Conservation (phyloP, 768 basidiomycete species). For the Hericium rajendrae region DNA sequence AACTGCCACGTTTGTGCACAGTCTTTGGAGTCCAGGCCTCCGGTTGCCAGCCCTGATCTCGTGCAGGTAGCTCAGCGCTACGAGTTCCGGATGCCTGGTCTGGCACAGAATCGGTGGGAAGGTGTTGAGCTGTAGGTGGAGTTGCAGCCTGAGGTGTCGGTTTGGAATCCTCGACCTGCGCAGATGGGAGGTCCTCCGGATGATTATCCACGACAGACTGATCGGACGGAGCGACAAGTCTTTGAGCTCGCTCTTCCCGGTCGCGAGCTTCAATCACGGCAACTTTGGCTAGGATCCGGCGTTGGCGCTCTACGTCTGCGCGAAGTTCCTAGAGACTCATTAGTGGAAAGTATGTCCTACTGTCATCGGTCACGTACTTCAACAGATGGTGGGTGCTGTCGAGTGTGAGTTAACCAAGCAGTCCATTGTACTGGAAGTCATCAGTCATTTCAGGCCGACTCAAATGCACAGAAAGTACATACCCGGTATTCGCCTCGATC, state of each 20-base stretch:
- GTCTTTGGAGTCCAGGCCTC: conserved; percentile 9
- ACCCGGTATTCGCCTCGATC: conserved; percentile 12
- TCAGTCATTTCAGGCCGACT: background rate
- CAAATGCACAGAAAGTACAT: background rate
- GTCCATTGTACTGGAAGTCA: conserved; percentile 11
- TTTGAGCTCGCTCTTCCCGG: conserved; percentile 7
- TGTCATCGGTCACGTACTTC: conserved; percentile 2
- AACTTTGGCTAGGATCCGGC: conserved; percentile 9
- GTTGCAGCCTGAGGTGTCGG: background rate
- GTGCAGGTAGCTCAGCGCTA: background rate
- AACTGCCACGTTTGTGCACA: background rate
- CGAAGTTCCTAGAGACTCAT: conserved; percentile 8
- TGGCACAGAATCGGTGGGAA: background rate
- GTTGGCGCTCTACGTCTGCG: conserved; percentile 9
- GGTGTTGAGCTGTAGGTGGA: background rate
- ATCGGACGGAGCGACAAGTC: background rate
- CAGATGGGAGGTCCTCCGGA: background rate
- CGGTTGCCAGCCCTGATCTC: conserved; percentile 12
- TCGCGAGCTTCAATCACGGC: conserved; percentile 10
- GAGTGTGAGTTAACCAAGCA: conserved; percentile 13
- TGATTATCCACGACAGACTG: background rate
- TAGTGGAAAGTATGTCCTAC: background rate
- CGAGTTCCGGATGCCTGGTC: background rate
- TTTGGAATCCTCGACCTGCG: background rate
- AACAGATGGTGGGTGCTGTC: conserved; percentile 4